These are phyloP conservation scores for cucumber (Cucumis sativus) DNA, from an alignment of 306 rosid genomes.

Conservation along the genomic window DNA sequence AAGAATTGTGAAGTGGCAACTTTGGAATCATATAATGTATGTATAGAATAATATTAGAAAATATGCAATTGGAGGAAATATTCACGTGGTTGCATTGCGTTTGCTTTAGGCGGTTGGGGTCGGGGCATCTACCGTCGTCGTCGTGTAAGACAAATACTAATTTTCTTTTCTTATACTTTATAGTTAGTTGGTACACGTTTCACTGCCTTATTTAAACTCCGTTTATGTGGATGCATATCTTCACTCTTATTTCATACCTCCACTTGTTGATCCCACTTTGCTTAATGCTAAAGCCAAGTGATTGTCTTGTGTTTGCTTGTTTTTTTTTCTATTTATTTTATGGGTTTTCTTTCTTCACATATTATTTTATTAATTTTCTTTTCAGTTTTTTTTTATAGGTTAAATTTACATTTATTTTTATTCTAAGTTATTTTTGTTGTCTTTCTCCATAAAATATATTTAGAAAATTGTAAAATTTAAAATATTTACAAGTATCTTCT, in stretches of 20 bases:
- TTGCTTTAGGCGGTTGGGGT: neutral
- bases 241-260: neutral
- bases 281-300: neutral
- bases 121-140: neutral
- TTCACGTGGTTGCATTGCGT: slow-evolving; percentile 1
- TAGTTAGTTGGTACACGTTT: neutral
- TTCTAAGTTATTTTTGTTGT: too few relatives aligned
- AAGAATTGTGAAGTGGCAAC: neutral
- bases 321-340: too few relatives aligned
- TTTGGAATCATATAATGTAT: neutral
- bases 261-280: neutral
- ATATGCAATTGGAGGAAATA: neutral
- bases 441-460: too few relatives aligned
- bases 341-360: too few relatives aligned
- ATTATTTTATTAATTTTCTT: too few relatives aligned
- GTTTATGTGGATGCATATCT: neutral
- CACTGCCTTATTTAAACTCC: neutral
- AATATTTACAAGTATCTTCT: too few relatives aligned
- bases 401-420: too few relatives aligned
- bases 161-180: neutral
- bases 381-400: too few relatives aligned
- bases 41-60: too few relatives aligned
- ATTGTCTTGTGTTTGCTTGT: neutral
- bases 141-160: neutral
- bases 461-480: too few relatives aligned